A percentile compares a stretch with the other conserved stretches of the same genome.
Evolutionary conservation across 2,329 filamentous ascomycete genomes (phyloP).

Genomic region (Trichoderma sp.): DNA sequence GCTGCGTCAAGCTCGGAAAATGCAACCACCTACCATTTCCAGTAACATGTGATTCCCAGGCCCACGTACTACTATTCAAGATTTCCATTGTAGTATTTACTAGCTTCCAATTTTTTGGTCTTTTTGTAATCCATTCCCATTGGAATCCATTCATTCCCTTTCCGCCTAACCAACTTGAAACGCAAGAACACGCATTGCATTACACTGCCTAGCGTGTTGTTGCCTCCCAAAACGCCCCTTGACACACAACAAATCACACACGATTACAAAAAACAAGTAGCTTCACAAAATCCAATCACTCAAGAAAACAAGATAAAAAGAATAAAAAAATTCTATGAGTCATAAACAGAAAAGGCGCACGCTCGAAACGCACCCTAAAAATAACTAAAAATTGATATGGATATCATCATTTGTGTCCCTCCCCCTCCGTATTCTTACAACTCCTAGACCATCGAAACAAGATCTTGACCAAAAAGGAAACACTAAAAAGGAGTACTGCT

Average conservation of each 20-base stretch:
- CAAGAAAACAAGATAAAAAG: background rate
- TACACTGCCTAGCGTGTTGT: background rate
- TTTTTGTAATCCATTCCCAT: background rate
- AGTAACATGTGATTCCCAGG: background rate
- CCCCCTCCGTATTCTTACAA: background rate
- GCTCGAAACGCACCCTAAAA: background rate
- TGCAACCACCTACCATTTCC: background rate
- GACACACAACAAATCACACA: background rate
- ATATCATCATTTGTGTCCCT: constrained; percentile 8
- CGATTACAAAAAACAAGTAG: background rate
- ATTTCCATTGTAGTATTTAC: background rate
- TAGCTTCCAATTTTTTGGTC: background rate
- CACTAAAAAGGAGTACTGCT: background rate
- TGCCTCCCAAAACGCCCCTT: background rate
- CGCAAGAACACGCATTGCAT: background rate
- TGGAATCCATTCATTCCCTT: background rate
- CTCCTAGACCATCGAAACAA: background rate
- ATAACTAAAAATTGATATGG: constrained; percentile 8
- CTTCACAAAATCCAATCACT: background rate
- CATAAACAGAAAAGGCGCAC: background rate
- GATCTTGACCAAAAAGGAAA: background rate
- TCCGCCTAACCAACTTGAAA: background rate
- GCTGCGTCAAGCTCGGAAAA: background rate
- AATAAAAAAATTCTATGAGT: background rate
- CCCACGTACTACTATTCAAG: background rate